Base-by-base conservation (phyloP, 1,284 basidiomycete genomes). In the Phenoliferia sp. region DNA sequence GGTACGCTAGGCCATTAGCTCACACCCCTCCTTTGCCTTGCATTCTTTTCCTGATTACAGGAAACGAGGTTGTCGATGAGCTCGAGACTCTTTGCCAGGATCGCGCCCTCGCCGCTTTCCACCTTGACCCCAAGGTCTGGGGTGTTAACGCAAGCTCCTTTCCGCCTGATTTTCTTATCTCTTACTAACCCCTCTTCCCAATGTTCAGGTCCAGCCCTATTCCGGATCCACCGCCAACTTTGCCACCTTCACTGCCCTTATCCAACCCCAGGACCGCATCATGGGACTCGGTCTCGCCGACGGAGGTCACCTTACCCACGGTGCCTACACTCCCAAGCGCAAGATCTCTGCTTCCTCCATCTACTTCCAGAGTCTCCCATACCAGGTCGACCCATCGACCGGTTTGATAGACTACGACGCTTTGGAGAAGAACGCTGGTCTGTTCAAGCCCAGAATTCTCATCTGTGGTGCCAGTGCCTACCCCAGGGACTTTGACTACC, bases 311-410 rank as follows among this genome's bases (percentile, higher is more conserved):
- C 86, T 99, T 32, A 67, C 69, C 29, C 72, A 73, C 64, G 69
- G 67, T 59, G 70, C 71, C 33, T 73, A 65, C 70, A 74, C 71
- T 26, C 73, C 65, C 76, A 89, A 98, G 94, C 71, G 94, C 94
- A 99, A 99, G 84, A 99, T 99, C 87, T 97, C 95, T 63, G 94
- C 96, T 32, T 99, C 95, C 52, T 98, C 95, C 26, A 98, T 99
- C 83, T 99, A 99, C 86, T 99, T 99, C 90, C 94, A 99, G 81
- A 97, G 95, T 58, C 86, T 98, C 80, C 96, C 96, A 61, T 99
- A 99, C 80, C 88, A 86, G 69, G 90, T 99, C 75, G 86, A 88
- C 78, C 88, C 89, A 62, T 80, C 86, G 65, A 92, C 89, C 69
- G 90, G 96, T 79, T 85, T 95, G 76, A 89, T 99, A 77, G 94